Evolutionary conservation across 345 rosid genomes (phyloP).

Genomic region (Punica granatum): DNA sequence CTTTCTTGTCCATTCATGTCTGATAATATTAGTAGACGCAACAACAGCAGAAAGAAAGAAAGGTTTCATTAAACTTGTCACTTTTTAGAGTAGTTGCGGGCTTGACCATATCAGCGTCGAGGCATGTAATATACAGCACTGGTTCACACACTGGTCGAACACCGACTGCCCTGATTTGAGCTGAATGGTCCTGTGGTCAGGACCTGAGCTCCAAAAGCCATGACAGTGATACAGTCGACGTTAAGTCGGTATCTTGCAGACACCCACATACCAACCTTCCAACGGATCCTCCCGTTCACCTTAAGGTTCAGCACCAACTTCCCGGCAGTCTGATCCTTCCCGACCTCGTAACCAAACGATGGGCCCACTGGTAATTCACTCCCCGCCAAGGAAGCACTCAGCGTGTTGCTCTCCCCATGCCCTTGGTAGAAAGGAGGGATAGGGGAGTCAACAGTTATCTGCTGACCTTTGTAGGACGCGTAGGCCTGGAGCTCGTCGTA

Average conservation of each 20-base stretch:
- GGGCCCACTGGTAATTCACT: conserved; percentile 51
- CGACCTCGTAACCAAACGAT: conserved; percentile 53
- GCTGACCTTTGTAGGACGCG: conserved; percentile 71
- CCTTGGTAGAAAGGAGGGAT: conserved; percentile 82
- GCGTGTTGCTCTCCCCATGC: conserved; percentile 46
- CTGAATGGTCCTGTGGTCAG: conserved; percentile 35
- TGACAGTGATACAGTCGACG: conserved; percentile 53
- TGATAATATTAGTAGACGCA: background rate
- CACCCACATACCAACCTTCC: conserved; percentile 91
- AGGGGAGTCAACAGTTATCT: conserved; percentile 46
- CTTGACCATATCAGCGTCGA: too few relatives aligned
- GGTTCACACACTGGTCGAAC: conserved; percentile 54
- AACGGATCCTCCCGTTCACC: conserved; percentile 58
- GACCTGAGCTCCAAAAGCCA: conserved; percentile 43
- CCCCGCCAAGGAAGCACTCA: conserved; percentile 61
- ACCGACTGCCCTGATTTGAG: conserved; percentile 50
- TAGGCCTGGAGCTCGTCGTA: conserved; percentile 60
- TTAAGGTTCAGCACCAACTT: conserved; percentile 43
- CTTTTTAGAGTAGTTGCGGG: background rate
- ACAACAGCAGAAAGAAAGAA: background rate
- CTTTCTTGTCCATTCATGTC: too few relatives aligned
- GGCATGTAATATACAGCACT: background rate
- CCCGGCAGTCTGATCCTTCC: conserved; percentile 51
- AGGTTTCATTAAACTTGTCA: background rate
- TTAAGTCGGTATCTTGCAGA: conserved; percentile 57